phyloP scores from a whole-genome alignment of 2,329 filamentous ascomycete species.

The Aspergillus ochraceus region DNA sequence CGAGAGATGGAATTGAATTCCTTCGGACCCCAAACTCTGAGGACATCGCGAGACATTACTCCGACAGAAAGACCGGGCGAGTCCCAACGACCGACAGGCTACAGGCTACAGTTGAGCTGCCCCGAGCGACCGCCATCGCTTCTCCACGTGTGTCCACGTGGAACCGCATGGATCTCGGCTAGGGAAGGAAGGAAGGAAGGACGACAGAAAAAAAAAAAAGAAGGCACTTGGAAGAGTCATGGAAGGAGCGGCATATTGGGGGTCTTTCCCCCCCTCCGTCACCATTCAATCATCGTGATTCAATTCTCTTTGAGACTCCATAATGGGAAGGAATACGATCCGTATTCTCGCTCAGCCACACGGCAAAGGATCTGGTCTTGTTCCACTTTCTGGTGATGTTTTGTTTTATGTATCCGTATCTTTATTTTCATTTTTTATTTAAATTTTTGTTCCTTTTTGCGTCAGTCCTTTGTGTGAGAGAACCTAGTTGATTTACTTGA shows the following conservation, averaged over 20 bases:
- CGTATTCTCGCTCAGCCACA: slow-evolving; percentile 2
- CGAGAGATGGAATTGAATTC: neutral
- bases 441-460: neutral
- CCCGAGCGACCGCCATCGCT: slow-evolving; percentile 10
- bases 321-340: slow-evolving; percentile 6
- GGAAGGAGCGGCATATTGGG: slow-evolving; percentile 15
- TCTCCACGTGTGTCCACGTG: slow-evolving; percentile 39
- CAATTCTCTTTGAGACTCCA: neutral
- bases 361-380: neutral
- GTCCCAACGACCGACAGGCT: slow-evolving; percentile 1
- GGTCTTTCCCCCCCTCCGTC: neutral
- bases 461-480: neutral
- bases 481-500: neutral
- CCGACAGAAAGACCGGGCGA: neutral
- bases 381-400: neutral
- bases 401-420: neutral
- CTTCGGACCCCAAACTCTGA: neutral
- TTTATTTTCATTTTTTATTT: neutral
- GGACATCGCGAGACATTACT: neutral
- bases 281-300: neutral
- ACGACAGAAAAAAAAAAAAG: slow-evolving; percentile 20
- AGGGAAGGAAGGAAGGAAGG: slow-evolving; percentile 19
- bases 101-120: slow-evolving; percentile 6
- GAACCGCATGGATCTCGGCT: slow-evolving; percentile 32
- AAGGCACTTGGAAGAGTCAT: slow-evolving; percentile 29